These are phyloP conservation scores for Entomortierella lignicola DNA, from an alignment of 192 early-diverging fungal species.

Conservation along the genomic window DNA sequence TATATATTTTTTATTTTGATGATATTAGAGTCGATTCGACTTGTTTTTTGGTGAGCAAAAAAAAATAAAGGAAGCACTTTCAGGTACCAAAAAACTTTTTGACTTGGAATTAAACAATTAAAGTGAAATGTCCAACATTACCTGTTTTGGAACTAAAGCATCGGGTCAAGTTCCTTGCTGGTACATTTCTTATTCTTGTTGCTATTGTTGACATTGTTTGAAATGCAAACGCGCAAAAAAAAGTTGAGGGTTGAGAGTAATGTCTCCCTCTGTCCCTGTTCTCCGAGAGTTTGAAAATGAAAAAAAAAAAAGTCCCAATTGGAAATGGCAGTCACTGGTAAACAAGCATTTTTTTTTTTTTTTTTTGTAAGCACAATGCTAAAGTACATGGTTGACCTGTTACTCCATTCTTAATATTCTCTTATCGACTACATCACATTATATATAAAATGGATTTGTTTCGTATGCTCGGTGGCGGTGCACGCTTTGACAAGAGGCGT, in stretches of 20 bases:
- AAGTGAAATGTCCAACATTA: slow-evolving; percentile 1
- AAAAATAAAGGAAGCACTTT: background rate
- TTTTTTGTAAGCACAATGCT: no score
- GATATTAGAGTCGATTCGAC: no score
- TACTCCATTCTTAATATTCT: no score
- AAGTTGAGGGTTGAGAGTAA: background rate
- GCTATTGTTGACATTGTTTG: slow-evolving; percentile 15
- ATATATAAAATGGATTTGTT: slow-evolving; percentile 76
- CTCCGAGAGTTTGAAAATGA: background rate
- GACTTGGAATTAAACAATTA: no score
- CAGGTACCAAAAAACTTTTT: background rate
- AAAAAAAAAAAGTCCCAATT: no score
- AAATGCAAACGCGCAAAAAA: no score
- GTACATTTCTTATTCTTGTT: background rate
- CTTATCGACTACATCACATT: background rate
- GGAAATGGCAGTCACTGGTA: background rate
- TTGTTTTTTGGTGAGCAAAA: background rate
- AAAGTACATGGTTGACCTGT: no score
- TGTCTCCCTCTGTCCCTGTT: no score
- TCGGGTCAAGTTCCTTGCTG: slow-evolving; percentile 12
- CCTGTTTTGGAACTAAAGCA: slow-evolving; percentile 20
- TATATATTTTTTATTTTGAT: no score
- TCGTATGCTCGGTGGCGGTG: slow-evolving; percentile 85
- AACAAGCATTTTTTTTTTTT: slow-evolving; percentile 31
- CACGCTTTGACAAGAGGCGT: slow-evolving; percentile 87